These are phyloP conservation scores for Nakazawaea wyomingensis DNA, from an alignment of 805 yeast genomes.

Conservation along the genomic window DNA sequence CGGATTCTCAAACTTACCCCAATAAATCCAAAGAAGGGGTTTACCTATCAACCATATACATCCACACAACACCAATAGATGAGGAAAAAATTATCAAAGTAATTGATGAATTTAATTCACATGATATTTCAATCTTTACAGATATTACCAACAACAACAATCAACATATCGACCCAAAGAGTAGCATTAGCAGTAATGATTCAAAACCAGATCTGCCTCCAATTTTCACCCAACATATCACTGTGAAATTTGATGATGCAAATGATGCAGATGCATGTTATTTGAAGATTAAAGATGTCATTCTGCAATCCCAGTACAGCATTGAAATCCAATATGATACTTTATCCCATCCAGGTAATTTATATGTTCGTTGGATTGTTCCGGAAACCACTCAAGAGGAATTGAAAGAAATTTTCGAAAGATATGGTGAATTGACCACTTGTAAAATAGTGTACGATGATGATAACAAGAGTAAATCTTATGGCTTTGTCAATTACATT, in stretches of 20 bases:
- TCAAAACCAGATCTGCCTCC: neutral
- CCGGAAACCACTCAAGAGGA: constrained; percentile 33
- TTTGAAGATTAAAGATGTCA: neutral
- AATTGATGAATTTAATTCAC: neutral
- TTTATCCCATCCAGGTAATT: constrained; percentile 51
- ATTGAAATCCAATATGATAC: constrained; percentile 21
- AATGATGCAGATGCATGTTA: constrained; percentile 5
- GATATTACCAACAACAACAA: too few species aligned
- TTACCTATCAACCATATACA: constrained; percentile 1
- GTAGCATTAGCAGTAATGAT: too few species aligned
- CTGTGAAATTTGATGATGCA: constrained; percentile 5
- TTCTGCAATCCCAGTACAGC: constrained; percentile 1
- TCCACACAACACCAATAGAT: neutral
- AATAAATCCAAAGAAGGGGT: neutral
- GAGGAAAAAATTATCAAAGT: neutral
- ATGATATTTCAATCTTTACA: neutral
- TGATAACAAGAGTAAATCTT: constrained; percentile 41
- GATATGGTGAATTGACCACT: constrained; percentile 37
- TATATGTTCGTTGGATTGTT: constrained; percentile 37
- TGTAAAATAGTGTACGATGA: constrained; percentile 45
- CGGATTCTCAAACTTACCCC: constrained; percentile 3
- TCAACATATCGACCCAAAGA: too few species aligned
- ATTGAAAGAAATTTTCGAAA: constrained; percentile 30
- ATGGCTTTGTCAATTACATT: constrained; percentile 66
- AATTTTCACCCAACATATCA: constrained; percentile 4